A percentile compares a stretch with the other conserved stretches of the same genome.
Conservation (phyloP, 768 basidiomycete species). For the Leccinum variicolor region DNA sequence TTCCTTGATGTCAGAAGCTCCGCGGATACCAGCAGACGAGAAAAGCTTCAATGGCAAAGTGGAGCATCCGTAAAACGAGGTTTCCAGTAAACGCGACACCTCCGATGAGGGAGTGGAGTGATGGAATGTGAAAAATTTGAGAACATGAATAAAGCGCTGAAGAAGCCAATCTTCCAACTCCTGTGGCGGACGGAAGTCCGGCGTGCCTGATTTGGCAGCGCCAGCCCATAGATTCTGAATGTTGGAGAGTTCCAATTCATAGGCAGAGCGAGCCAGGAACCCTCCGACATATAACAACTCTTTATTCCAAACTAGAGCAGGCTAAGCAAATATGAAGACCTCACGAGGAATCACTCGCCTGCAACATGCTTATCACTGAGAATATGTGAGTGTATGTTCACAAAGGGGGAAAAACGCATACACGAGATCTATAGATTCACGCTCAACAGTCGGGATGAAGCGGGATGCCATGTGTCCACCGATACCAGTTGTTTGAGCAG, state of each 20-base stretch:
- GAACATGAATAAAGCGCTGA: slow-evolving; percentile 66
- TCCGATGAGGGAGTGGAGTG: slow-evolving; percentile 82
- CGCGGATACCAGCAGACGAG: slow-evolving; percentile 9
- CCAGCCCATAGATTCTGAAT: slow-evolving; percentile 51
- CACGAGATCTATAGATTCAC: slow-evolving; percentile 15
- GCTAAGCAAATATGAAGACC: background rate
- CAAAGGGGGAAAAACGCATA: background rate
- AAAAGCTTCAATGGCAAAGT: slow-evolving; percentile 5
- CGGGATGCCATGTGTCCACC: slow-evolving; percentile 17
- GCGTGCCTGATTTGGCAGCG: slow-evolving; percentile 33
- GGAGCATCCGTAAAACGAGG: slow-evolving; percentile 48
- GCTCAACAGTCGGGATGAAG: slow-evolving; percentile 17
- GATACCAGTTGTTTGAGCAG: slow-evolving; percentile 13
- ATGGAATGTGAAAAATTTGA: slow-evolving; percentile 89
- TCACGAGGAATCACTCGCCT: background rate
- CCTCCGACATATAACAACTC: slow-evolving; percentile 40
- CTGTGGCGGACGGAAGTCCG: slow-evolving; percentile 31
- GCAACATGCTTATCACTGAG: slow-evolving; percentile 9
- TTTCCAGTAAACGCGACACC: slow-evolving; percentile 68
- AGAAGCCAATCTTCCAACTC: slow-evolving; percentile 52
- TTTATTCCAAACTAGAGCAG: slow-evolving; percentile 76
- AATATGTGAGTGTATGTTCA: background rate
- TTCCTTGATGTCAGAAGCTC: slow-evolving; percentile 36
- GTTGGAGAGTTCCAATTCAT: slow-evolving; percentile 12
- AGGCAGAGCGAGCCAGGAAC: slow-evolving; percentile 7